Base-by-base conservation (phyloP, 2,329 filamentous ascomycete genomes). In the Neospermospora avenae region DNA sequence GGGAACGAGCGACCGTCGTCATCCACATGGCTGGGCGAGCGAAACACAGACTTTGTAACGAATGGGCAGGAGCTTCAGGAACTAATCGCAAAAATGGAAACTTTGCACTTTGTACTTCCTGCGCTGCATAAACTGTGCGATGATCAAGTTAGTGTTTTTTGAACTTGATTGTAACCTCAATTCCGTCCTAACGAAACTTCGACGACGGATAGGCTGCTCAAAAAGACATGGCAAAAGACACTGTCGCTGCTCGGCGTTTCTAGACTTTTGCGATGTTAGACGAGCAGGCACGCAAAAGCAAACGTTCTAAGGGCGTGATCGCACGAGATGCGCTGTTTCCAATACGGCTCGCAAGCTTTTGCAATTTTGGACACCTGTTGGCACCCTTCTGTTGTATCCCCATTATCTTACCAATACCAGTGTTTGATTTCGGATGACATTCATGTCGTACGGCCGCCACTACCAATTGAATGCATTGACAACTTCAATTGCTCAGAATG, bases 101-200 rank as follows among this genome's bases (percentile, higher is more conserved):
- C 34, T 31, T 25, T 54, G 51, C 37, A 54, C 51, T 54, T 54
- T 54, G 35, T 16, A 54, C 20, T 41, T 24, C 39, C 34, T 41
- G 34, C 20, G 37, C 37, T 22, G 10, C n/a, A 24, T 20, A 16
- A 10, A 24, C n/a, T 28, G n/a, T 28, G 37, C 14, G 13, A 25
- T 31, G 51, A 49, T 49, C 45, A 20, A 18, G n/a, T n/a, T 25
- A 31, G 11, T 16, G 39, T 39, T 4, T 53, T 20, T 20, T 25
- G 39, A 28, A 25, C 35, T 54, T 42, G 35, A 42, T 41, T 42
- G 35, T 16, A 54, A 54, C 35, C 2, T 31, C 1, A 22, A 24
- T 25, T 35, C 51, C 51, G 22, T 31, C 35, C n/a, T 2, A 25
- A 41, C 7, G 14, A 16, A 7, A 42, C 22, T 35, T 28, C 18